Base-by-base conservation (phyloP, 2,329 filamentous ascomycete genomes). In the Ceratocystiopsis minuta region DNA sequence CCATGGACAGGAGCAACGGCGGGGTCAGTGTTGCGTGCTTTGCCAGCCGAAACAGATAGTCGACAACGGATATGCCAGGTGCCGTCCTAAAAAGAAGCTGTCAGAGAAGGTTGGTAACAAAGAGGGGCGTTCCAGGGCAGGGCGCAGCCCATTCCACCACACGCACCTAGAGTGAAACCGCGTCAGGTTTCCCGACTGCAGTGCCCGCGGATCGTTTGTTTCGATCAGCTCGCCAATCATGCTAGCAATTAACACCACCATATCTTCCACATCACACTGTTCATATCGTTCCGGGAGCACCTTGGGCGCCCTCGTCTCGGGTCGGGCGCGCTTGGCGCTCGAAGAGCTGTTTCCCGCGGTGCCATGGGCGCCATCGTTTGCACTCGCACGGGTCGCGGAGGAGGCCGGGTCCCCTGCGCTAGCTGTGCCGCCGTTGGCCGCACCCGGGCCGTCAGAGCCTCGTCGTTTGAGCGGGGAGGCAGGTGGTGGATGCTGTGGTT, bases 151-250 rank as follows among this genome's bases (percentile, higher is more conserved):
- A 10, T 28, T 28, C 7, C 11, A 28, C 24, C 24, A 10, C 24
- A 28, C 24, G 24, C 24, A 28, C 81, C 87, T 79, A 37, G 86
- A 96, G 60, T 98, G 90, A 58, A 98, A 98, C 42, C 90, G 75
- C 40, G 90, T 98, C 43, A 98, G 68, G 32, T 84, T 80, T 32
- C 84, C 86, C 50, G 84, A 83, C 52, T 80, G 77, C 43, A 95
- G 72, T 38, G 88, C 87, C 48, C 90, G 75, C 39, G 72, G 72
- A 57, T 98, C 90, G 54, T 98, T 98, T 48, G 88, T 83, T 47
- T 83, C 78, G 50, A 98, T 93, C 38, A 98, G 66, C 60, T 98
- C 90, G 59, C 87, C 79, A 38, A 98, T 70, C 90, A 98, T 96
- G 54, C 92, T 84, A 37, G 87, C 78, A 50, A 98, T 90, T 46